Evolutionary conservation across 352 stramenopile species (phyloP).

Genomic region (Pythium angustatum): DNA sequence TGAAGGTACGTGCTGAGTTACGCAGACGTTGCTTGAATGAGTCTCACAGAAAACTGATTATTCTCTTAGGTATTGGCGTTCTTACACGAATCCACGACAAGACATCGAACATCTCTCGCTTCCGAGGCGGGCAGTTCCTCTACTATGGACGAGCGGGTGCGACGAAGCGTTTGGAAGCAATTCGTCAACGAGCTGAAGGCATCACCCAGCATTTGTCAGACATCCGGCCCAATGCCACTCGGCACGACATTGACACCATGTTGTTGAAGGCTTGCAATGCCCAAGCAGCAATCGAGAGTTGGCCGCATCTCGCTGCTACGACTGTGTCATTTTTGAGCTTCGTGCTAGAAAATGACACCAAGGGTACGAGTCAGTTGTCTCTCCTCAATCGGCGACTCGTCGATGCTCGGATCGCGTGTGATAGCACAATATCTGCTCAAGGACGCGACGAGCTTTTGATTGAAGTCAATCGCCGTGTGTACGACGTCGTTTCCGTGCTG

Average conservation of each 20-base stretch:
- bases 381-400: constrained; percentile 47
- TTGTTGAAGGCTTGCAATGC: constrained; percentile 51
- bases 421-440: constrained; percentile 17
- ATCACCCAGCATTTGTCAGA: not conserved
- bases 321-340: constrained; percentile 58
- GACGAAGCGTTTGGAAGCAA: constrained; percentile 44
- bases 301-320: constrained; percentile 57
- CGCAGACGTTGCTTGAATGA: not conserved
- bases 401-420: constrained; percentile 41
- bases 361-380: constrained; percentile 29
- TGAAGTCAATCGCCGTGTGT: constrained; percentile 62
- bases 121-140: constrained; percentile 43
- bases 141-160: constrained; percentile 55
- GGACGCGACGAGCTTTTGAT: constrained; percentile 18
- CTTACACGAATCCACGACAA: constrained; percentile 54
- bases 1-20: constrained; percentile 46
- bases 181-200: constrained; percentile 16
- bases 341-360: constrained; percentile 43
- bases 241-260: constrained; percentile 39
- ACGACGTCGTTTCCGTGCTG: constrained; percentile 70
- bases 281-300: constrained; percentile 44
- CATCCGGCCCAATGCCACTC: not conserved
- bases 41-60: not conserved
- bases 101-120: constrained; percentile 34
- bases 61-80: constrained; percentile 63